Base-by-base conservation (phyloP, 768 basidiomycete genomes). In the Chalciporus pseudorubinellus region DNA sequence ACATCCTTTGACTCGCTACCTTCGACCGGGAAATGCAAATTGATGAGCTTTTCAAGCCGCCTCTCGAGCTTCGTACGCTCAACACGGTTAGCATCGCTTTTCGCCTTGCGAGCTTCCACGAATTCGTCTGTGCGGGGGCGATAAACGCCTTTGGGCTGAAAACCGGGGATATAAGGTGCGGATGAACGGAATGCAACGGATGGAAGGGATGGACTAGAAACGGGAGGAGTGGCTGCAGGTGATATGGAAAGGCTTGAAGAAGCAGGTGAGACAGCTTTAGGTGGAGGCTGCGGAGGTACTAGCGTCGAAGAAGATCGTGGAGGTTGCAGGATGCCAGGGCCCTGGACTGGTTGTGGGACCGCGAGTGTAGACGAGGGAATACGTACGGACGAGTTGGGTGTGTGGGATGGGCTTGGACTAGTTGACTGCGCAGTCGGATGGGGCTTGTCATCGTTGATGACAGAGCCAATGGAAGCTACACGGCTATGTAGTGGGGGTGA, bases 101-200 rank as follows among this genome's bases (percentile, higher is more conserved):
- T 67, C 24, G 51, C 55, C 18, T 63, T 70, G 22, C 77, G 74
- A 11, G 74, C 57, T 4, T 78, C 77, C 4, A 50, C 50, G 60
- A 92, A 98, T 48, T 92, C 89, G 48, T 91, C 92, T 7, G 94
- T 97, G 33, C 87, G 80, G 6, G 79, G 83, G 12, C 85, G 74
- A 64, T 82, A 86, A 5, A 93, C 82, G 5, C 95, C 95, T 60
- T 79, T 87, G 6, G 95, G 95, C 66, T 99, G 95, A 65, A 98
- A 99, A 1, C 93, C 92, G 3, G 91, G 84, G 41, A 87, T 84
- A 65, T 98, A 98, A 2, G 86, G 88, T 1, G 85, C 82, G 5
- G 70, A 61, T 44, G 66, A 54, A 44, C 61, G 67, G 14, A 50
- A 51, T 7, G 53, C 48, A 12, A 48, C 51, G 16, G 59, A 44